Evolutionary conservation across 2,329 filamentous ascomycete genomes (phyloP).

Genomic region (Alternaria panax): DNA sequence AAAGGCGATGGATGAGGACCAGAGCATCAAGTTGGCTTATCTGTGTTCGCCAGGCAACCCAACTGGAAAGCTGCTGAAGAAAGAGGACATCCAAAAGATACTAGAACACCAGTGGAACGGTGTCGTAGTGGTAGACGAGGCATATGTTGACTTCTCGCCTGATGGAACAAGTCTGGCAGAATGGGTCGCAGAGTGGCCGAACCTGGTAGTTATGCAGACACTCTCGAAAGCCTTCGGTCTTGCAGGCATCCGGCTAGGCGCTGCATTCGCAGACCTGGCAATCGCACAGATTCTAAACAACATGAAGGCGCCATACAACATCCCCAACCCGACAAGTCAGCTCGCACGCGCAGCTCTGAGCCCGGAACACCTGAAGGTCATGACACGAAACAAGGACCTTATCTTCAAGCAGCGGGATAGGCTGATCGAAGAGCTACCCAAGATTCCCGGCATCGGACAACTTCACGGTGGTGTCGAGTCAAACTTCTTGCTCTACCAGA

Average conservation of each 20-base stretch:
- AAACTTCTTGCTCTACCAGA: slow-evolving; percentile 92
- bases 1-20: slow-evolving; percentile 67
- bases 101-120: slow-evolving; percentile 96
- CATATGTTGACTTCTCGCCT: slow-evolving; percentile 92
- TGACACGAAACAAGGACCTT: slow-evolving; percentile 73
- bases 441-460: slow-evolving; percentile 78
- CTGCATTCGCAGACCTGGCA: slow-evolving; percentile 76
- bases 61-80: slow-evolving; percentile 79
- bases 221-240: slow-evolving; percentile 97
- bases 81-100: slow-evolving; percentile 74
- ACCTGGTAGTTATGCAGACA: slow-evolving; percentile 97
- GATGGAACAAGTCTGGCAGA: slow-evolving; percentile 83
- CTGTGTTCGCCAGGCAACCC: slow-evolving; percentile 96
- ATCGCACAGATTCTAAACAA: slow-evolving; percentile 86
- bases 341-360: slow-evolving; percentile 78
- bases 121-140: slow-evolving; percentile 90
- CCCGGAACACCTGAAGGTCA: slow-evolving; percentile 71
- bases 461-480: slow-evolving; percentile 80
- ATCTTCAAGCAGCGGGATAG: slow-evolving; percentile 81
- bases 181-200: slow-evolving; percentile 91
- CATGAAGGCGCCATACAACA: slow-evolving; percentile 95
- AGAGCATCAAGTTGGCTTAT: slow-evolving; percentile 84
- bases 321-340: slow-evolving; percentile 84
- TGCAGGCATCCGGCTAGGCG: slow-evolving; percentile 89
- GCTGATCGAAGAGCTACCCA: slow-evolving; percentile 74